Base-by-base conservation (phyloP, 1,139 yeast genomes). In the Wickerhamiella infanticola region DNA sequence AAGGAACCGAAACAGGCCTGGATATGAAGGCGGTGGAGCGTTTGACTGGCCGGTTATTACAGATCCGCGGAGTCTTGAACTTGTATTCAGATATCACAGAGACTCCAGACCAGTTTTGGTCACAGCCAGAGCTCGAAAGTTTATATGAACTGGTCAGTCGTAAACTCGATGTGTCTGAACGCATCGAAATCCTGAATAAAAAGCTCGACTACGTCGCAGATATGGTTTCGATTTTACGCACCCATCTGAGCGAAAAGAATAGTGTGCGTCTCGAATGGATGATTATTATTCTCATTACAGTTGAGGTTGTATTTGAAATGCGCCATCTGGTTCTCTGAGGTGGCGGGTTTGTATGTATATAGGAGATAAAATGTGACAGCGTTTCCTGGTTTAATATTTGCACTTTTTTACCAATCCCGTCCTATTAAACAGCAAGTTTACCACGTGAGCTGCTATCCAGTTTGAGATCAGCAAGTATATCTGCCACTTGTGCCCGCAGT, bases 21-120 rank as follows among this genome's bases (percentile, higher is more conserved):
- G 72, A 72, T 4, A 84, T 81, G 48, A 67, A 73, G 4, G 85
- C 81, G 39, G 77, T 82, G 4, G 63, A 85, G 44, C 69, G 70
- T 53, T 68, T 79, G 3, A 84, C 94, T 0, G 95, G 95, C 0
- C 69, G 78, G 47, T 66, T 86, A 31, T 74, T 86, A 48, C 66
- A 81, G 42, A 67, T 86, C 24, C 67, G 96, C 48, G 95, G 94
- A 1, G 81, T 81, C 54, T 69, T 86, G 51, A 86, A 86, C 55
- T 64, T 86, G 41, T 84, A 86, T 60, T 80, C 90, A n/a, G 95
- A 86, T 57, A 70, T 86, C 47, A 84, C 84, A 40, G 96, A 86
- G 56, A 84, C 94, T 0, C 96, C 96, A 0, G 96, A 86, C 60
- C 63, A 85, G 42, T 86, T 85, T 62, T 86, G 96, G 96, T 75